Percentiles rank a stretch among this genome's conserved stretches.
phyloP scores from a whole-genome alignment of 225 moss, liverwort and hornwort species.

The Bryum argenteum region DNA sequence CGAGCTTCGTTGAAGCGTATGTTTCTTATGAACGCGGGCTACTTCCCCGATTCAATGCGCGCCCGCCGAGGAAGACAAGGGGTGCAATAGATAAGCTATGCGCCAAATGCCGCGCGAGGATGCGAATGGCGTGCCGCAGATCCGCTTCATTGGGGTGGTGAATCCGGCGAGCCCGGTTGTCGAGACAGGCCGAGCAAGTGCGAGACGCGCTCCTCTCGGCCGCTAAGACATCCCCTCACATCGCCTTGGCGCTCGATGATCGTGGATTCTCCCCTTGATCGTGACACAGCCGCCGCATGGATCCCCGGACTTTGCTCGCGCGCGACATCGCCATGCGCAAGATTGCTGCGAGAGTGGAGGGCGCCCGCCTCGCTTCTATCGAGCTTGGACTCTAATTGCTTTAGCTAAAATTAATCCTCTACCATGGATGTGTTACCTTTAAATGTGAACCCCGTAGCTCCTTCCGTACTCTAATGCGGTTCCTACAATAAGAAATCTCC shows the following conservation, averaged over 20 bases:
- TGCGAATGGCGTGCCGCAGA: slow-evolving; percentile 54
- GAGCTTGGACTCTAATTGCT: slow-evolving; percentile 23
- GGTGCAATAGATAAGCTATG: slow-evolving; percentile 49
- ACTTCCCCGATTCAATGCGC: slow-evolving; percentile 56
- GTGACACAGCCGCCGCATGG: slow-evolving; percentile 55
- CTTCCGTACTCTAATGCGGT: neutral
- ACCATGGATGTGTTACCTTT: too few species aligned
- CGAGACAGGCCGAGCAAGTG: slow-evolving; percentile 51
- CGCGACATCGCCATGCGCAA: slow-evolving; percentile 59
- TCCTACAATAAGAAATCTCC: neutral
- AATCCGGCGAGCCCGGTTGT: slow-evolving; percentile 49
- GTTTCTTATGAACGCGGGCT: slow-evolving; percentile 61
- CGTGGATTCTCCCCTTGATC: slow-evolving; percentile 68
- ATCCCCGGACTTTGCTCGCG: slow-evolving; percentile 60
- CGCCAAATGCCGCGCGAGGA: slow-evolving; percentile 42
- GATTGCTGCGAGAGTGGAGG: slow-evolving; percentile 48
- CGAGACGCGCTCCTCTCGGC: slow-evolving; percentile 52
- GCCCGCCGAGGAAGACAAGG: slow-evolving; percentile 57
- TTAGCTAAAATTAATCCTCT: neutral
- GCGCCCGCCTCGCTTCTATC: slow-evolving; percentile 47
- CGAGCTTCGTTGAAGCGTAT: slow-evolving; percentile 39
- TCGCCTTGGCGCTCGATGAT: slow-evolving; percentile 48
- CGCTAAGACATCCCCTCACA: slow-evolving; percentile 51
- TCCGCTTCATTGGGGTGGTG: slow-evolving; percentile 59
- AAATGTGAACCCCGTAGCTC: neutral